These are phyloP conservation scores for Serpula lacrymans DNA, from an alignment of 768 basidiomycete genomes.

Conservation along the genomic window DNA sequence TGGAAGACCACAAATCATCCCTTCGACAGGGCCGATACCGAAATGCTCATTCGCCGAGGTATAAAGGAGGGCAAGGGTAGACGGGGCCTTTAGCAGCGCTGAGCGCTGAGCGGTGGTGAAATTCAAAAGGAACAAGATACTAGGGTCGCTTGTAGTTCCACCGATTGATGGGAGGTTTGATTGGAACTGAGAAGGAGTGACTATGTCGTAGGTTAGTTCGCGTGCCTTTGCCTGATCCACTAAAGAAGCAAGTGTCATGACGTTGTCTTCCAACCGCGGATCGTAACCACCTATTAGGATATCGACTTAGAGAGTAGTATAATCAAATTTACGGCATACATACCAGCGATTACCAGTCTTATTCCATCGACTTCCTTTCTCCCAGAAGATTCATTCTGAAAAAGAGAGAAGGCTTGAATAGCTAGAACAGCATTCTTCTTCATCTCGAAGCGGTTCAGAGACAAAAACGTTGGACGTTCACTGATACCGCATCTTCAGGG, in stretches of 20 bases:
- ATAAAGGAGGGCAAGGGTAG: constrained; percentile 78
- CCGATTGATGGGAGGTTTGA: constrained; percentile 39
- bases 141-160: constrained; percentile 36
- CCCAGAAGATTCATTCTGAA: constrained; percentile 32
- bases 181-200: constrained; percentile 44
- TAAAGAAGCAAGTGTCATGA: constrained; percentile 60
- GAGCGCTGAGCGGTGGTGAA: constrained; percentile 84
- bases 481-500: constrained; percentile 28
- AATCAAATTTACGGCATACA: constrained; percentile 7
- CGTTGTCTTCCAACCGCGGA: constrained; percentile 80
- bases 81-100: constrained; percentile 64
- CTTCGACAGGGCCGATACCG: constrained; percentile 94
- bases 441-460: constrained; percentile 91
- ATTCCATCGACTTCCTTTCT: constrained; percentile 30
- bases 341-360: constrained; percentile 80
- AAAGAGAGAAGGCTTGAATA: constrained; percentile 66
- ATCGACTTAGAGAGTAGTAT: constrained; percentile 3
- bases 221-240: constrained; percentile 53
- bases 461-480: constrained; percentile 71
- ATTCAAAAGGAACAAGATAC: constrained; percentile 88
- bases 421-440: constrained; percentile 92
- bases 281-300: constrained; percentile 80
- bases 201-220: constrained; percentile 56
- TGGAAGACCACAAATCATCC: constrained; percentile 88
- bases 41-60: constrained; percentile 97